phyloP scores from a whole-genome alignment of 495 filamentous ascomycete species.

The Aspergillus campestris region DNA sequence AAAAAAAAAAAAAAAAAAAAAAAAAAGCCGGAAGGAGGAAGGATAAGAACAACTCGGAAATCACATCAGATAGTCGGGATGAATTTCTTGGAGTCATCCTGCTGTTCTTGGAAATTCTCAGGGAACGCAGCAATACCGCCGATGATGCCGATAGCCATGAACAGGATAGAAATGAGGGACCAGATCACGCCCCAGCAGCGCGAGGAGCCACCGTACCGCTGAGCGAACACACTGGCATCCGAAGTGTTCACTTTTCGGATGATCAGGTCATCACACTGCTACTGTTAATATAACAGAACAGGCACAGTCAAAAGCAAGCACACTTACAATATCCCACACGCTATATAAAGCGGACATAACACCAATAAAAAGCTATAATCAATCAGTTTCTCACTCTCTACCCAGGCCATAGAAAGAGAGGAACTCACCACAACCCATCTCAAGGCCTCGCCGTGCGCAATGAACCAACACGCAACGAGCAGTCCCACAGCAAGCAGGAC shows the following conservation, averaged over 20 bases:
- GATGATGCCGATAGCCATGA: slow-evolving; percentile 65
- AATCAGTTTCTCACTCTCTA: not conserved
- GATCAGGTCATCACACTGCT: slow-evolving; percentile 69
- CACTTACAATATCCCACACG: slow-evolving; percentile 74
- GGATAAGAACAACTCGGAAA: not conserved
- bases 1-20: not conserved
- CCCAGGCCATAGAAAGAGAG: not conserved
- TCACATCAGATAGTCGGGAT: slow-evolving; percentile 38
- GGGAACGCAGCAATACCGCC: slow-evolving; percentile 70
- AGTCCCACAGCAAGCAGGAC: slow-evolving; percentile 60
- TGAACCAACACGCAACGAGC: slow-evolving; percentile 72
- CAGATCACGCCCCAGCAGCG: slow-evolving; percentile 78
- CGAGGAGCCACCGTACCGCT: slow-evolving; percentile 68
- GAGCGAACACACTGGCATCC: slow-evolving; percentile 72
- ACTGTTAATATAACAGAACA: not conserved
- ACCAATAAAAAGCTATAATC: slow-evolving; percentile 57
- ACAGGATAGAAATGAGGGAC: slow-evolving; percentile 58
- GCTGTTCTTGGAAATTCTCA: slow-evolving; percentile 55
- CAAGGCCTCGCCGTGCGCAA: slow-evolving; percentile 62
- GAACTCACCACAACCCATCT: slow-evolving; percentile 57
- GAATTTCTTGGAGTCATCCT: slow-evolving; percentile 59
- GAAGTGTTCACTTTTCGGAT: slow-evolving; percentile 73
- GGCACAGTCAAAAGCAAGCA: not conserved
- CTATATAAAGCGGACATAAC: slow-evolving; percentile 72
- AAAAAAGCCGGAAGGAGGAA: not conserved